These are phyloP conservation scores for Silene vulgaris DNA, from an alignment of 179 eudicot species.

Conservation along the genomic window DNA sequence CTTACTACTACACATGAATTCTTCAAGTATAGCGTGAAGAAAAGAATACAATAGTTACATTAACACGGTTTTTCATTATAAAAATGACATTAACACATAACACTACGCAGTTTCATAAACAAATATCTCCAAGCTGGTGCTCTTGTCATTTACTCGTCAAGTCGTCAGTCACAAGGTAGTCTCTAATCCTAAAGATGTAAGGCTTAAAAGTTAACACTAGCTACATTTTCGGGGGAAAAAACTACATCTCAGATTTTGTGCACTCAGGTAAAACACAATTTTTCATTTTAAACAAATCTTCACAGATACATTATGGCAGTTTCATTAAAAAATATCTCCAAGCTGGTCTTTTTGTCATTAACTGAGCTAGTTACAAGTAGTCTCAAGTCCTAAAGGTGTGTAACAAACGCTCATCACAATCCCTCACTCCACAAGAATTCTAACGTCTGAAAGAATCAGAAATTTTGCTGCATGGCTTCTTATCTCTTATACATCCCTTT, in stretches of 20 bases:
- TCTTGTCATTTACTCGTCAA: neutral
- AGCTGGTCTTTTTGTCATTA: neutral
- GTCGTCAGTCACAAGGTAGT: neutral
- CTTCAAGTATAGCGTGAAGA: neutral
- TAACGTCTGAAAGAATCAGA: neutral
- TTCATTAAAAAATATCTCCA: constrained; percentile 8
- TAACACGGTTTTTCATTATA: neutral
- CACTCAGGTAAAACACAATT: neutral
- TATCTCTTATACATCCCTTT: neutral
- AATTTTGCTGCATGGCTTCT: neutral
- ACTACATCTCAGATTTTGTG: neutral
- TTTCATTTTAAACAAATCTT: neutral
- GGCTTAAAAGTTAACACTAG: neutral
- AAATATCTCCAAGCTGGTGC: neutral
- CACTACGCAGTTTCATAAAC: neutral
- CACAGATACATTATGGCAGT: neutral
- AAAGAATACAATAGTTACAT: constrained; percentile 1
- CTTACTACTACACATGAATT: neutral
- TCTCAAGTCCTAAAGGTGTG: neutral
- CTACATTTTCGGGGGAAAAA: neutral
- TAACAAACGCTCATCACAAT: neutral
- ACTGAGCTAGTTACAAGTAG: neutral
- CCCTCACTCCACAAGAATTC: constrained; percentile 5
- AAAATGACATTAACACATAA: neutral
- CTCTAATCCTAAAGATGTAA: neutral